Evolutionary conservation across 177 flowering plant genomes (phyloP).

Genomic region (Vitis hybrid): DNA sequence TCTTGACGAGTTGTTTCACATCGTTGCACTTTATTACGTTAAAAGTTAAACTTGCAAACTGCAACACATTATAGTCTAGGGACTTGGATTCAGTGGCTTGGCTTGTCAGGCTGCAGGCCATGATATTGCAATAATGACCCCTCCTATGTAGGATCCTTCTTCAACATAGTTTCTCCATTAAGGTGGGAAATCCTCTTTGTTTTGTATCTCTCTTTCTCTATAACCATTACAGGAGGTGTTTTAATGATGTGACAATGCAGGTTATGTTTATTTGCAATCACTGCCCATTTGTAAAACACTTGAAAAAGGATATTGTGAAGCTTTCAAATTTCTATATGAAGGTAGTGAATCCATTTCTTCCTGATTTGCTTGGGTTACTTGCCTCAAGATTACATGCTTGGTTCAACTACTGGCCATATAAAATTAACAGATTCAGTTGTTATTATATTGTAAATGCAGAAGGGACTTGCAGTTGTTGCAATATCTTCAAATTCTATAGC

Average conservation of each 20-base stretch:
- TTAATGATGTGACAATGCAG: conserved; percentile 33
- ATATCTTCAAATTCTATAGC: conserved; percentile 85
- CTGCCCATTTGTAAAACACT: conserved; percentile 88
- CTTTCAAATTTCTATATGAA: conserved; percentile 77
- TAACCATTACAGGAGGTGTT: background rate
- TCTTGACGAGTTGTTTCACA: too few relatives aligned
- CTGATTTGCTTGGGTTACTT: background rate
- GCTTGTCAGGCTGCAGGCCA: too few relatives aligned
- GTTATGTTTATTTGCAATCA: conserved; percentile 97
- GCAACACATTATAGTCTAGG: too few relatives aligned
- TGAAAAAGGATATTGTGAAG: conserved; percentile 78
- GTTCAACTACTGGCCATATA: background rate
- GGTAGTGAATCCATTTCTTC: conserved; percentile 30
- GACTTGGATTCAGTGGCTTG: too few relatives aligned
- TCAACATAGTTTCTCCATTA: too few relatives aligned
- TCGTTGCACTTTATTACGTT: too few relatives aligned
- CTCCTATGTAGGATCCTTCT: too few relatives aligned
- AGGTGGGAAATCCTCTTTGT: too few relatives aligned
- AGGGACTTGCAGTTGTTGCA: conserved; percentile 86
- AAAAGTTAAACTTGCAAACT: too few relatives aligned
- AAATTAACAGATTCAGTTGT: background rate
- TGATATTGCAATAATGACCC: too few relatives aligned
- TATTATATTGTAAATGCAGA: conserved; percentile 45
- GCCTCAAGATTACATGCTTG: background rate
- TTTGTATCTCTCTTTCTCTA: too few relatives aligned